Evolutionary conservation across 2,329 filamentous ascomycete genomes (phyloP).

Genomic region (Colletotrichum destructivum): DNA sequence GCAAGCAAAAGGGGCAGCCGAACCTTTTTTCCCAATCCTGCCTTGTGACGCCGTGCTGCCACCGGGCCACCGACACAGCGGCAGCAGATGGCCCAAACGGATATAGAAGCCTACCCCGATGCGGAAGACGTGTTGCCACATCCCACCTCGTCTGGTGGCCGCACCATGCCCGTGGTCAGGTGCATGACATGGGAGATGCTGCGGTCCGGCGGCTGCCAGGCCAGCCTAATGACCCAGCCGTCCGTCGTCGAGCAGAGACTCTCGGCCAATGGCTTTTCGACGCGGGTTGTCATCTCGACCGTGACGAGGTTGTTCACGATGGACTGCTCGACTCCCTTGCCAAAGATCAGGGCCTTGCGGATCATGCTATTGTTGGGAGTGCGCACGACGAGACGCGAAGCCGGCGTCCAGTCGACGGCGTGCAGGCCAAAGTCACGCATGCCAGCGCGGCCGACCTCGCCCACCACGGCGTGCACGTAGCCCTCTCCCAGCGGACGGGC

Average conservation of each 20-base stretch:
- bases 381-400: conserved; percentile 20
- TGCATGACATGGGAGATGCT: conserved; percentile 37
- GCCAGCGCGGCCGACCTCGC: conserved; percentile 30
- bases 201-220: conserved; percentile 40
- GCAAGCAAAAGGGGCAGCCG: conserved; percentile 1
- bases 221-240: conserved; percentile 34
- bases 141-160: neutral
- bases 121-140: neutral
- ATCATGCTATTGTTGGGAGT: conserved; percentile 35
- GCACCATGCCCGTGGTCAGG: conserved; percentile 28
- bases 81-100: conserved; percentile 18
- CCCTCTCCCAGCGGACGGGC: conserved; percentile 28
- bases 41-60: conserved; percentile 10
- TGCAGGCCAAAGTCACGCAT: conserved; percentile 18
- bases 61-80: neutral
- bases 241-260: conserved; percentile 21
- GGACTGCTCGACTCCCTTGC: conserved; percentile 18
- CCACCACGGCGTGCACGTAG: conserved; percentile 31
- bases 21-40: neutral
- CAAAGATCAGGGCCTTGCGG: conserved; percentile 19
- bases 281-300: conserved; percentile 32
- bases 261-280: conserved; percentile 6
- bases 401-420: conserved; percentile 23
- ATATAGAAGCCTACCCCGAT: conserved; percentile 17
- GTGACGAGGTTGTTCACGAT: conserved; percentile 32